Base-by-base conservation (phyloP, 768 basidiomycete species). In the Mycena rebaudengoi region DNA sequence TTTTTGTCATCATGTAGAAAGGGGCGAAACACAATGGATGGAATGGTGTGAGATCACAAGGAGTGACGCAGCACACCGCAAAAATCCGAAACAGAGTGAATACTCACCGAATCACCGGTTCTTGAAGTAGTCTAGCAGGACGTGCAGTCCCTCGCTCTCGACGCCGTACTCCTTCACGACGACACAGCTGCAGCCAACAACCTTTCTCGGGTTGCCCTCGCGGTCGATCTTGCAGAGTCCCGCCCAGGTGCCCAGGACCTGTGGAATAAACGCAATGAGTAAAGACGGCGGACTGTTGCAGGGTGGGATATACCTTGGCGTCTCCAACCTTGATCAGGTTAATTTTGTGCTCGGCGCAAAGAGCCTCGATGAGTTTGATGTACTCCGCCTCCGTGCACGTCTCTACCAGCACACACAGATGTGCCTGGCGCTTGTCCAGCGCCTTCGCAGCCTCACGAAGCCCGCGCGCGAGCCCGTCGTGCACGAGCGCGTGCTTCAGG, bases 141-240 rank as follows among this genome's bases (percentile, higher is more conserved):
- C 95, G 77, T 96, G 91, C 69, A 97, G 87, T 59, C 96, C 97
- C 85, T 97, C 94, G 73, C 89, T 91, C 85, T 99, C 97, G 59
- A 87, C 85, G 73, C 97, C 97, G 75, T 96, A 98, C 76, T 98
- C 94, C 87, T 95, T 99, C 71, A 99, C 96, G 67, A 98, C 97
- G 72, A 99, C 97, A 73, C 93, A 95, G 73, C 87, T 91, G 84
- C 94, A 95, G 57, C 91, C 91, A 54, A 96, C 94, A 74, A 99
- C 84, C 86, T 99, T 99, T 78, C 97, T 87, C 48, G 97, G 92
- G 83, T 98, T 98, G 69, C 97, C 97, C 84, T 99, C 97, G 74
- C 95, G 90, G 84, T 99, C 97, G 79, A 99, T 96, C 87, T 99
- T 99, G 91, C 97, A 98, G 66, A 99, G 88, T 75, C 97, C 96